Base-by-base conservation (phyloP, 306 rosid genomes). In the Biancaea sappan region DNA sequence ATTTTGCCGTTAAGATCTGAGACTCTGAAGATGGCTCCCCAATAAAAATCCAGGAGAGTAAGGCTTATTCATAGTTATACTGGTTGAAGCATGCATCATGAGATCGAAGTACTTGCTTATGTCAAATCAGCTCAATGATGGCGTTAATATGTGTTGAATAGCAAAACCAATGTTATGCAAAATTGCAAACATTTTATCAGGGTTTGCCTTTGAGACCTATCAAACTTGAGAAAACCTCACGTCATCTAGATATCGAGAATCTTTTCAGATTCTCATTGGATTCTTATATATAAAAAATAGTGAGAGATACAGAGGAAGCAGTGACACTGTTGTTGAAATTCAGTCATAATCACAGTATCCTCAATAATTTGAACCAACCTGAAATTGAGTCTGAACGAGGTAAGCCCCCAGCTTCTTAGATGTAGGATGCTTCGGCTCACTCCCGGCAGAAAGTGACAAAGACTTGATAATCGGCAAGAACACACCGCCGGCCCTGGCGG, bases 401-500 rank as follows among this genome's bases (percentile, higher is more conserved):
- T 77, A 94, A 54, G 97, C 82, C 8, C 99, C 99, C 10, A 94
- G 83, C 85, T 83, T 94, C 82, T 73, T 80, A 28, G 93, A 78
- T 1, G 97, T 48, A 1, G 91, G 87, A 29, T 77, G 76, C 5
- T 64, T 82, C 0, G 98, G 97, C 44, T 86, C 78, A 81, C 99
- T 94, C 10, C 96, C 98, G 0, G 91, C 92, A 2, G 99, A 89
- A 43, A 87, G 87, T 9, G 99, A 83, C 26, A 94, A 80, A 1
- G 99, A 94, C 84, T 90, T 80, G 43, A 94, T 94, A 19, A 94
- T 90, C 0, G 99, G 99, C 88, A 94, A 84, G 70, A 94, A 94
- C 24, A 94, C 98, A 1, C 99, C 98, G 1, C 99, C 99, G 1
- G 98, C 99, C 59, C 99, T 82, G 0, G 99, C 99, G 3, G 99